Base-by-base conservation (phyloP, 2,329 filamentous ascomycete species). In the Epichloe aotearoae region DNA sequence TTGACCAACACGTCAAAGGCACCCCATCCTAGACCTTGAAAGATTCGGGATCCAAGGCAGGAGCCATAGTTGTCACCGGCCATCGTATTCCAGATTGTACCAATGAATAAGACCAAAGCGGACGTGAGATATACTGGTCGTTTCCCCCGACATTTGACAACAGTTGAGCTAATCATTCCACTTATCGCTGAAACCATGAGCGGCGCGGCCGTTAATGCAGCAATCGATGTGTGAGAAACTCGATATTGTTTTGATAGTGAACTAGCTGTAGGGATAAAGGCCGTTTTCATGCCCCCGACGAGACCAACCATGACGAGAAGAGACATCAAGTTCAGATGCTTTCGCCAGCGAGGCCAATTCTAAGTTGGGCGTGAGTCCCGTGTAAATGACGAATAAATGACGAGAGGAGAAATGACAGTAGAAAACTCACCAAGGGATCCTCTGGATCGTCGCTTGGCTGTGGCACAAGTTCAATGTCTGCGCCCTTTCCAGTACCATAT, bases 1-100 rank as follows among this genome's bases (percentile, higher is more conserved):
- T 74, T 62, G 33, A 78, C 66, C 39, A 81, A 61, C 5, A 70
- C 72, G 55, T 82, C 78, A 53, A 80, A 77, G 11, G 73, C 71
- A 5, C 77, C 77, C 74, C 78, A 79, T n/a, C 73, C 77, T 0
- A 81, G 50, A 1, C 76, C 77, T 57, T 80, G 76, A 36, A 81
- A 67, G 17, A 77, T 58, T 10, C 78, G 69, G 2, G 76, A 73
- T 0, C 68, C 69, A 69, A 80, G 72, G 57, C 72, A 73, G 50
- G 73, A 66, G 8, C 62, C 64, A 50, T 71, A 74, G 54, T 61
- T 69, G 46, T 60, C 59, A 6, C 59, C 58, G 5, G 72, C 66
- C 17, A 66, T 65, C 53, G 71, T 73, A 54, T 74, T 77, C 74
- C 75, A 78, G 2, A 75, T 60, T 3, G 68, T 66, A 2, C 76